Evolutionary conservation across 306 rosid species (phyloP).

Genomic region (Crataegus laevigata): DNA sequence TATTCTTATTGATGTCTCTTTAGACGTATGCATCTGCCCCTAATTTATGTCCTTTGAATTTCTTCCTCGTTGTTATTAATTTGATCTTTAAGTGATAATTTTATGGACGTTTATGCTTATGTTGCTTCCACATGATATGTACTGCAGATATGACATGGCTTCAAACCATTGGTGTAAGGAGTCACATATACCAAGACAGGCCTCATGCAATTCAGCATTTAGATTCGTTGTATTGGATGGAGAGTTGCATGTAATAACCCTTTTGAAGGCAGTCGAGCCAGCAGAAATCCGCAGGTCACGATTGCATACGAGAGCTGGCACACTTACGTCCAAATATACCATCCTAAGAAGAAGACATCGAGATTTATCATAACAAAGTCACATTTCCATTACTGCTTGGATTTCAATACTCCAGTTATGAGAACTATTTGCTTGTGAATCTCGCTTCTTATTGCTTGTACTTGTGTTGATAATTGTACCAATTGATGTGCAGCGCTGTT

Average conservation of each 20-base stretch:
- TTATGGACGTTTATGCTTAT: neutral
- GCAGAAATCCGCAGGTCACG: slow-evolving; percentile 44
- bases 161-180: slow-evolving; percentile 65
- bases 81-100: slow-evolving; percentile 5
- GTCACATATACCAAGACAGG: slow-evolving; percentile 53
- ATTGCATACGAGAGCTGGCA: slow-evolving; percentile 43
- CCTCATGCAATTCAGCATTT: slow-evolving; percentile 33
- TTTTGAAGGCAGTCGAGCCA: slow-evolving; percentile 24
- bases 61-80: neutral
- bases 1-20: neutral
- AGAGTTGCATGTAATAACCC: slow-evolving; percentile 57
- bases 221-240: slow-evolving; percentile 55
- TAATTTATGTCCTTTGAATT: slow-evolving; percentile 2
- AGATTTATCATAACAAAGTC: slow-evolving; percentile 52
- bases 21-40: neutral
- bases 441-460: slow-evolving; percentile 6
- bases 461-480: slow-evolving; percentile 13
- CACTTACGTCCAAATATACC: slow-evolving; percentile 67
- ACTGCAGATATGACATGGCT: slow-evolving; percentile 63
- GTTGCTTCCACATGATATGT: slow-evolving; percentile 12
- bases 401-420: slow-evolving; percentile 53
- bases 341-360: slow-evolving; percentile 69
- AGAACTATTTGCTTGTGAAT: slow-evolving; percentile 60
- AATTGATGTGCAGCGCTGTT: slow-evolving; percentile 19
- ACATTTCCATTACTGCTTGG: slow-evolving; percentile 46